Evolutionary conservation across 202 grass and related monocot species (phyloP).

Genomic region (Brachypodium distachyon): DNA sequence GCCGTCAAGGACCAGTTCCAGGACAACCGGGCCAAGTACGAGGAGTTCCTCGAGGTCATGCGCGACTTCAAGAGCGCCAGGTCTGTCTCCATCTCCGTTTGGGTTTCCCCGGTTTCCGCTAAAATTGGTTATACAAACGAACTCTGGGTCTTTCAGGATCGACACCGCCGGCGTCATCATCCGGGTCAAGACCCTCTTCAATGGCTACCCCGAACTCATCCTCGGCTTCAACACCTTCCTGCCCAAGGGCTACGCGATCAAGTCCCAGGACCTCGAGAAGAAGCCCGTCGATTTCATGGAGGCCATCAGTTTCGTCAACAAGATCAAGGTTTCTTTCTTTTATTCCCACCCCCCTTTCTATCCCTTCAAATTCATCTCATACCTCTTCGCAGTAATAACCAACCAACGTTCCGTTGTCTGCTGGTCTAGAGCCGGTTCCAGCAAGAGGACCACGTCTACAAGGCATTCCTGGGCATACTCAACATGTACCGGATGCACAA

Average conservation of each 20-base stretch:
- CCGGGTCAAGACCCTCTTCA: slow-evolving; percentile 76
- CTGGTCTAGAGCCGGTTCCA: slow-evolving; percentile 61
- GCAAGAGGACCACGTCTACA: slow-evolving; percentile 66
- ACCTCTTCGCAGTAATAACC: too few relatives aligned
- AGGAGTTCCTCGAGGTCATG: slow-evolving; percentile 99
- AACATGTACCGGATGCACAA: slow-evolving; percentile 90
- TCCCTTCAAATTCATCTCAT: background rate
- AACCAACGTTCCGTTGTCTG: background rate
- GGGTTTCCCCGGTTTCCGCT: background rate
- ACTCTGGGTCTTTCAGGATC: slow-evolving; percentile 58
- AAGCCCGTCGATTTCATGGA: slow-evolving; percentile 76
- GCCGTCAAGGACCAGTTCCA: slow-evolving; percentile 91
- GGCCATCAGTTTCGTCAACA: slow-evolving; percentile 87
- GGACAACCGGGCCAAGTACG: slow-evolving; percentile 88
- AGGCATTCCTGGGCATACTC: slow-evolving; percentile 75
- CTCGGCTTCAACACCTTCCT: slow-evolving; percentile 96
- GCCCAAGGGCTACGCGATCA: slow-evolving; percentile 79
- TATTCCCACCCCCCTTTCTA: background rate
- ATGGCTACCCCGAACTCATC: slow-evolving; percentile 67
- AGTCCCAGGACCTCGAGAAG: slow-evolving; percentile 53
- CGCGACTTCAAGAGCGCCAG: slow-evolving; percentile 88
- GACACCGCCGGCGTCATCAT: slow-evolving; percentile 69
- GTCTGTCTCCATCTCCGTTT: background rate
- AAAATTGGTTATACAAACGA: too few relatives aligned
- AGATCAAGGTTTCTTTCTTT: slow-evolving; percentile 85